Conservation (phyloP, 2,329 filamentous ascomycete genomes). For the Monilinia laxa region DNA sequence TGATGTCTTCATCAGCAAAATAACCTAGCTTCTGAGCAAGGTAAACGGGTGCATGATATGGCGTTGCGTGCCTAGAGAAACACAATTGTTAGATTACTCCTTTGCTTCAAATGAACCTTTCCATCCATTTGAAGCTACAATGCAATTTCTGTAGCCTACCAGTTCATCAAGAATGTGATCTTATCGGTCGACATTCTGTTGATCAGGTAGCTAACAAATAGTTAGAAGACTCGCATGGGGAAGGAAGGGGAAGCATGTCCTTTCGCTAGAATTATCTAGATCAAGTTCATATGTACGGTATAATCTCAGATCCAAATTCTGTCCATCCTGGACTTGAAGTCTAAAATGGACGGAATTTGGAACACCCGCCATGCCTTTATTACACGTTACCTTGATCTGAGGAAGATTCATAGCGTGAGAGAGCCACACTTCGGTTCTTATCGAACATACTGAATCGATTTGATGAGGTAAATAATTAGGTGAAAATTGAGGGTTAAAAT, state of each 20-base stretch:
- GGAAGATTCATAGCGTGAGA: conserved; percentile 30
- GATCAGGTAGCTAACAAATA: conserved; percentile 24
- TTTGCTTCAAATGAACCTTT: conserved; percentile 16
- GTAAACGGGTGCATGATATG: conserved; percentile 77
- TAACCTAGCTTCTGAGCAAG: conserved; percentile 74
- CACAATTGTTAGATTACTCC: conserved; percentile 35
- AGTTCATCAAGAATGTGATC: conserved; percentile 83
- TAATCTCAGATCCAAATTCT: conserved; percentile 64
- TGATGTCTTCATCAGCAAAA: conserved; percentile 73
- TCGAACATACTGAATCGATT: conserved; percentile 20
- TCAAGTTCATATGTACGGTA: conserved; percentile 73
- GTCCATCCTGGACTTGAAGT: not conserved
- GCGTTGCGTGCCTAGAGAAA: conserved; percentile 68
- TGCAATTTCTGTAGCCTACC: conserved; percentile 50
- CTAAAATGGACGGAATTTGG: conserved; percentile 20
- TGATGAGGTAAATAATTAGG: conserved; percentile 34
- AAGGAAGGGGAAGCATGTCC: conserved; percentile 66
- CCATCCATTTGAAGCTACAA: conserved; percentile 1
- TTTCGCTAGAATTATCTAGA: conserved; percentile 87
- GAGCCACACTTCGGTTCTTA: conserved; percentile 20
- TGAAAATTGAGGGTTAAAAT: not conserved
- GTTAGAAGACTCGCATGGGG: conserved; percentile 47
- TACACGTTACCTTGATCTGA: conserved; percentile 35
- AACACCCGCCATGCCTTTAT: conserved; percentile 35
- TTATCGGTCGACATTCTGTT: conserved; percentile 72